These are phyloP conservation scores for Aureobasidium musti DNA, from an alignment of 2,329 filamentous ascomycete genomes.

Conservation along the genomic window DNA sequence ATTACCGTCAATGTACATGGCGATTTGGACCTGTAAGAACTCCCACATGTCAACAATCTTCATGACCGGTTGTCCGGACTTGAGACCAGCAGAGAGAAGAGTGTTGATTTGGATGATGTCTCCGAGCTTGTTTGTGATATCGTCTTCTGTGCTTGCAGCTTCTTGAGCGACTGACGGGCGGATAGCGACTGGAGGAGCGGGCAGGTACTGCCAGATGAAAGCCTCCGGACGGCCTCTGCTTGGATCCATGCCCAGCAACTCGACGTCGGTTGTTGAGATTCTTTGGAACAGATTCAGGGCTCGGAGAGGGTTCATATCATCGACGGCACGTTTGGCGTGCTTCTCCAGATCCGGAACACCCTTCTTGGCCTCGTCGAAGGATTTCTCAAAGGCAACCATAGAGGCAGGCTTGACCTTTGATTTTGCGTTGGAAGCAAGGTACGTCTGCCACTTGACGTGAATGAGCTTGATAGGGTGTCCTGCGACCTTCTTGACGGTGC, in stretches of 20 bases:
- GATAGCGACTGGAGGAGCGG: constrained; percentile 91
- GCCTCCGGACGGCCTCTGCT: constrained; percentile 81
- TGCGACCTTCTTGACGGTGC: constrained; percentile 86
- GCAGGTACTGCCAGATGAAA: constrained; percentile 96
- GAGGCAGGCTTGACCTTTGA: constrained; percentile 80
- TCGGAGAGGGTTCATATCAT: constrained; percentile 87
- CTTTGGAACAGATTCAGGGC: constrained; percentile 90
- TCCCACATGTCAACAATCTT: constrained; percentile 99
- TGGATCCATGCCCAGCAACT: constrained; percentile 85
- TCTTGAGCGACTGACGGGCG: constrained; percentile 93
- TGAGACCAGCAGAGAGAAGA: constrained; percentile 77
- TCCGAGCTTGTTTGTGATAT: constrained; percentile 93
- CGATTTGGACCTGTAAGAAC: constrained; percentile 90
- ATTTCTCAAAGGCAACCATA: constrained; percentile 82
- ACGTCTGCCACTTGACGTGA: constrained; percentile 88
- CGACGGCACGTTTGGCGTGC: constrained; percentile 86
- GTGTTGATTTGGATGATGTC: constrained; percentile 94
- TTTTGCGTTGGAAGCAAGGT: constrained; percentile 81
- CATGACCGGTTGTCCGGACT: constrained; percentile 79
- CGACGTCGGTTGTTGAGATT: constrained; percentile 81
- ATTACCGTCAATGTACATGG: constrained; percentile 97
- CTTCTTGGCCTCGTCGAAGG: constrained; percentile 76
- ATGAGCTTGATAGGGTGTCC: constrained; percentile 82
- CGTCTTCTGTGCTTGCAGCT: constrained; percentile 90
- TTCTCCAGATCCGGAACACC: constrained; percentile 83